These are phyloP conservation scores for Trypanosoma cruzi DNA, from an alignment of 208 protist genomes.

Conservation along the genomic window DNA sequence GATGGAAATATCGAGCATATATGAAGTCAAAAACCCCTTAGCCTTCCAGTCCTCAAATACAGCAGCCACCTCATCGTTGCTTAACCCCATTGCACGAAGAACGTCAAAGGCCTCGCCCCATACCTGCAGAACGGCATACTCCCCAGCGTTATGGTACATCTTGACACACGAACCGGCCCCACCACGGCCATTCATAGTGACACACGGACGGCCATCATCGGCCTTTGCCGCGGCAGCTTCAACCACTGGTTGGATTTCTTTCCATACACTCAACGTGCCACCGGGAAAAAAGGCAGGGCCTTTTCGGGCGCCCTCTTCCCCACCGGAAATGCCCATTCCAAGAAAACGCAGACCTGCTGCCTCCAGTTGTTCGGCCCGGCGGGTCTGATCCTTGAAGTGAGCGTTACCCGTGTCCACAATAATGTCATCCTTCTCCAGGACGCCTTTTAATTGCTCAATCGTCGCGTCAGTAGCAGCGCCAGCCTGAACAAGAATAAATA, in stretches of 20 bases:
- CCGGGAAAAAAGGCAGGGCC: slow-evolving; percentile 99
- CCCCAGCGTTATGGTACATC: slow-evolving; percentile 99
- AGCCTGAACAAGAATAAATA: slow-evolving; percentile 97
- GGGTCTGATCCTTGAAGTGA: slow-evolving; percentile 95
- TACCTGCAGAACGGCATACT: slow-evolving; percentile 99
- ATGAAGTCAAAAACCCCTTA: slow-evolving; percentile 93
- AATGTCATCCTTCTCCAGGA: slow-evolving; percentile 92
- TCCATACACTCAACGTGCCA: slow-evolving; percentile 92
- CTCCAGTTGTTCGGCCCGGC: slow-evolving; percentile 86
- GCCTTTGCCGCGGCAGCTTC: slow-evolving; percentile 96
- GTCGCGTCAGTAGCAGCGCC: slow-evolving; percentile 95
- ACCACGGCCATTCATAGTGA: slow-evolving; percentile 95
- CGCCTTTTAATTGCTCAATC: slow-evolving; percentile 89
- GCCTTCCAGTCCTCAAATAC: slow-evolving; percentile 96
- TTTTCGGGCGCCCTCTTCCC: slow-evolving; percentile 98
- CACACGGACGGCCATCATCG: slow-evolving; percentile 92
- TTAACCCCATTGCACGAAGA: slow-evolving; percentile 88
- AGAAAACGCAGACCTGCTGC: slow-evolving; percentile 91
- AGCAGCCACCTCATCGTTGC: slow-evolving; percentile 91
- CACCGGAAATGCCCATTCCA: slow-evolving; percentile 98
- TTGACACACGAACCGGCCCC: slow-evolving; percentile 99
- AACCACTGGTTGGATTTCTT: slow-evolving; percentile 95
- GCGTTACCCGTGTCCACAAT: slow-evolving; percentile 97
- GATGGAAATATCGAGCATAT: slow-evolving; percentile 99
- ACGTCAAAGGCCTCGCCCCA: slow-evolving; percentile 96